Percentiles rank a stretch among this genome's conserved stretches.
Evolutionary conservation across 768 basidiomycete species (phyloP).

Genomic region (Paxillus ammoniavirescens): DNA sequence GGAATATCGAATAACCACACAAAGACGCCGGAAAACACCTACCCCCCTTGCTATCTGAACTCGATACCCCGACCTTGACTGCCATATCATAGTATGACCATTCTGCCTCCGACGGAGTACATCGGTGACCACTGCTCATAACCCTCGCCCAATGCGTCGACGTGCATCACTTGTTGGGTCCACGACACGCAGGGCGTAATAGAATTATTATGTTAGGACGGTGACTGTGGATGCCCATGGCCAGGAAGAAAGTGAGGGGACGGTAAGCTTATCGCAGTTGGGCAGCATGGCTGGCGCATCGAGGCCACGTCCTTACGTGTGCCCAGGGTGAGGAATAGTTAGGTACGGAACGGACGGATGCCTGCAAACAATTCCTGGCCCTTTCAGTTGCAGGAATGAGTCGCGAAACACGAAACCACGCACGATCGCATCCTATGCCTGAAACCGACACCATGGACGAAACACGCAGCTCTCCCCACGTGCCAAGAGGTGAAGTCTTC

Average conservation of each 20-base stretch:
- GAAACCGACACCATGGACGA: constrained; percentile 72
- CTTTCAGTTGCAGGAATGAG: constrained; percentile 4
- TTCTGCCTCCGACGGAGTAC: constrained; percentile 46
- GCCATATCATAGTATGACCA: constrained; percentile 53
- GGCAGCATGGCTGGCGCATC: constrained; percentile 67
- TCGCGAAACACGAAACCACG: constrained; percentile 22
- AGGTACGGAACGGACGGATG: constrained; percentile 27
- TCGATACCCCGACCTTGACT: constrained; percentile 66
- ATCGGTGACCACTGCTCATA: constrained; percentile 53
- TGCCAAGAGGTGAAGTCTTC: constrained; percentile 76
- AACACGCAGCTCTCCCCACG: constrained; percentile 78
- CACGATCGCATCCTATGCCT: constrained; percentile 65
- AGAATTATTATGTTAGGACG: constrained; percentile 74
- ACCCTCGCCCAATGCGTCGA: constrained; percentile 42
- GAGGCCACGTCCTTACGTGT: constrained; percentile 58
- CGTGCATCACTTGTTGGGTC: constrained; percentile 30
- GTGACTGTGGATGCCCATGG: constrained; percentile 56
- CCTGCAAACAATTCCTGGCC: constrained; percentile 66
- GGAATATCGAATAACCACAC: too few species aligned
- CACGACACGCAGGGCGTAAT: constrained; percentile 70
- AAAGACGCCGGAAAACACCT: too few species aligned
- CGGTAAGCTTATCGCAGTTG: constrained; percentile 59
- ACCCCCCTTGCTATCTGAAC: constrained; percentile 80
- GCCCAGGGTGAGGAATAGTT: not conserved
- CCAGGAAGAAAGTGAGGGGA: constrained; percentile 41